A percentile compares a stretch with the other conserved stretches of the same genome.
Evolutionary conservation across 352 stramenopile genomes (phyloP).

Genomic region (Bremia lactucae): DNA sequence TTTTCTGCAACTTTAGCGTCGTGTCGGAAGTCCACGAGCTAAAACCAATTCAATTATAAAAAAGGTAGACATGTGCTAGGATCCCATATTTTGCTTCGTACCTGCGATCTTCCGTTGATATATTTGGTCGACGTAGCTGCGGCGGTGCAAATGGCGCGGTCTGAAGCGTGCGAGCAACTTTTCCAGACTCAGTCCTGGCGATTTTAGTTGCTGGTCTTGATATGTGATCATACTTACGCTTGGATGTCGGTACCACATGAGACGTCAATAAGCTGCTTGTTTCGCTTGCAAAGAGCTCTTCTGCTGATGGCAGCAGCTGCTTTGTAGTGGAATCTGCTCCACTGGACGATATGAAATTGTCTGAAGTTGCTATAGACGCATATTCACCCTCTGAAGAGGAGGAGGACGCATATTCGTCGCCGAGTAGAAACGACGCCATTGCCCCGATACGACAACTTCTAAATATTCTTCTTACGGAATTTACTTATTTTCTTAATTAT

Average conservation of each 20-base stretch:
- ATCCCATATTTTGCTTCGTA: too few species aligned
- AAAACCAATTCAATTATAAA: not conserved
- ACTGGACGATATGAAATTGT: not conserved
- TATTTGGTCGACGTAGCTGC: slow-evolving; percentile 55
- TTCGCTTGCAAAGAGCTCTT: slow-evolving; percentile 35
- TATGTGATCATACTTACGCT: slow-evolving; percentile 19
- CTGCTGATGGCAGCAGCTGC: slow-evolving; percentile 27
- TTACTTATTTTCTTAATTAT: too few species aligned
- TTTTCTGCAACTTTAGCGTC: slow-evolving; percentile 40
- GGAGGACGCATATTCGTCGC: slow-evolving; percentile 46
- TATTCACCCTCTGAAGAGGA: slow-evolving; percentile 22
- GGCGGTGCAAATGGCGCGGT: slow-evolving; percentile 35
- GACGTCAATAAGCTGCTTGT: slow-evolving; percentile 19
- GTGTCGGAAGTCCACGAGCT: slow-evolving; percentile 65
- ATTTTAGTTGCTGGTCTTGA: slow-evolving; percentile 11
- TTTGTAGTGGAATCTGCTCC: not conserved
- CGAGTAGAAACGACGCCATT: too few species aligned
- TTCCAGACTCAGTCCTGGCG: slow-evolving; percentile 10
- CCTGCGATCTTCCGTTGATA: slow-evolving; percentile 59
- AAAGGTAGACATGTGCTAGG: too few species aligned
- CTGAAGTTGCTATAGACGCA: not conserved
- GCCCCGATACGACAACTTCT: too few species aligned
- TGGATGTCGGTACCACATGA: slow-evolving; percentile 3
- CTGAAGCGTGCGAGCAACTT: slow-evolving; percentile 5
- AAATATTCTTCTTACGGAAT: too few species aligned